phyloP scores from a whole-genome alignment of 2,329 filamentous ascomycete species.

The Paracamarosporium sp. region DNA sequence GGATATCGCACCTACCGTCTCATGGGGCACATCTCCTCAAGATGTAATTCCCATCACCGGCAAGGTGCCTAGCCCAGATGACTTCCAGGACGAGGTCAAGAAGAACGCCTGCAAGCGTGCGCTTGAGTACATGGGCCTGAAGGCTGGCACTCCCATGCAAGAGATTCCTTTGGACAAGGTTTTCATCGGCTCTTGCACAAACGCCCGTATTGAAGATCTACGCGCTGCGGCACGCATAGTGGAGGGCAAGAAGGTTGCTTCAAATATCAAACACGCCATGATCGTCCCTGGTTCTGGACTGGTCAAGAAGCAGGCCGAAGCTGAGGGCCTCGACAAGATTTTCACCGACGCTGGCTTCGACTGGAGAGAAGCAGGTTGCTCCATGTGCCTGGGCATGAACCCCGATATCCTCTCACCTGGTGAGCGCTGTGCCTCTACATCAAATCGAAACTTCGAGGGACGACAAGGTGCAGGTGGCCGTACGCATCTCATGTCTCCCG shows the following conservation, averaged over 20 bases:
- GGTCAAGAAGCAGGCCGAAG: constrained; percentile 89
- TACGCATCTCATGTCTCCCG: constrained; percentile 95
- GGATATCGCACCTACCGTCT: constrained; percentile 91
- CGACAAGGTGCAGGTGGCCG: constrained; percentile 90
- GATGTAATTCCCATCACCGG: constrained; percentile 95
- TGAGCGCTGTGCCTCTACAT: constrained; percentile 94
- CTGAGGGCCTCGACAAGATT: constrained; percentile 90
- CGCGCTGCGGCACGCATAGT: constrained; percentile 86
- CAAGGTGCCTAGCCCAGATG: constrained; percentile 86
- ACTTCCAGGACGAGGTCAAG: constrained; percentile 80
- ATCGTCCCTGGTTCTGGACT: constrained; percentile 95
- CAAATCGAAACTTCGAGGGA: constrained; percentile 97
- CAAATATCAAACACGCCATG: constrained; percentile 93
- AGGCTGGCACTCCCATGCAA: constrained; percentile 84
- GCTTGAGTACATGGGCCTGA: constrained; percentile 95
- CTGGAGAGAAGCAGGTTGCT: constrained; percentile 98
- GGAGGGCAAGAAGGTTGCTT: constrained; percentile 83
- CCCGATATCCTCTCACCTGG: constrained; percentile 92
- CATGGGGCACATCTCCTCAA: constrained; percentile 97
- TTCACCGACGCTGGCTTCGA: constrained; percentile 93
- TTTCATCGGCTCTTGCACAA: constrained; percentile 98
- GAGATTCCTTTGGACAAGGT: constrained; percentile 95
- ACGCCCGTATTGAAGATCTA: constrained; percentile 94
- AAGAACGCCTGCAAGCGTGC: constrained; percentile 80
- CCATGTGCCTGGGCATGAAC: constrained; percentile 99